Base-by-base conservation (phyloP, 1,139 yeast species). In the Pichia kudriavzevii region DNA sequence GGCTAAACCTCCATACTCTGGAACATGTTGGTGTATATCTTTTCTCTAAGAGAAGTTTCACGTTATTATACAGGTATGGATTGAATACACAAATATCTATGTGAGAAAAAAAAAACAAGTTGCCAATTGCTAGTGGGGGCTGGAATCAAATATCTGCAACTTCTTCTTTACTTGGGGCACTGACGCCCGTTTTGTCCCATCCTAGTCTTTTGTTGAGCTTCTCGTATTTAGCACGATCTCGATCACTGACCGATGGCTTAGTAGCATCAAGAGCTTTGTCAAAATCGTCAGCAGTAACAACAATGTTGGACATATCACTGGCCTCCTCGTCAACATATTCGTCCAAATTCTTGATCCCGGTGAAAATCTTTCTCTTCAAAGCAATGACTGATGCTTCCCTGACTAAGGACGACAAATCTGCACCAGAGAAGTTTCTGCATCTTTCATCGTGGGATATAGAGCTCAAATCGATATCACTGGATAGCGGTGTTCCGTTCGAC, bases 371-470 rank as follows among this genome's bases (percentile, higher is more conserved):
- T 58, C 60, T 75, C 56, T 85, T 83, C 57, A 91, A 70, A 1
- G 97, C 94, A 34, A 74, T 61, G 3, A 88, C 94, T 44, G 95
- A 91, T 7, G 98, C 94, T 55, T 91, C 98, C 50, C 95, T 69
- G 1, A 84, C 91, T 39, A 91, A 63, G 1, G 96, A 85, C 1
- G 95, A 87, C 41, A 91, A 66, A 66, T 91, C 98, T 0, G 98
- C 98, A 54, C 98, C 98, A 8, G 94, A 80, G 55, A 85, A 91
- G 61, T 87, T 88, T 42, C 84, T 66, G 61, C 95, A 82, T 46
- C 88, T 70, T 43, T 72, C 79, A 59, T 85, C 94, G 26, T 69
- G 67, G 1, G 95, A 87, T 39, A 91, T 66, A 1, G 58, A 47
- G 2, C 53, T 51, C 26, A 91, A 64, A 43, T 84, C 73, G 16